phyloP scores from a whole-genome alignment of 2,329 filamentous ascomycete genomes.

The Xylariomycetidae sp. region DNA sequence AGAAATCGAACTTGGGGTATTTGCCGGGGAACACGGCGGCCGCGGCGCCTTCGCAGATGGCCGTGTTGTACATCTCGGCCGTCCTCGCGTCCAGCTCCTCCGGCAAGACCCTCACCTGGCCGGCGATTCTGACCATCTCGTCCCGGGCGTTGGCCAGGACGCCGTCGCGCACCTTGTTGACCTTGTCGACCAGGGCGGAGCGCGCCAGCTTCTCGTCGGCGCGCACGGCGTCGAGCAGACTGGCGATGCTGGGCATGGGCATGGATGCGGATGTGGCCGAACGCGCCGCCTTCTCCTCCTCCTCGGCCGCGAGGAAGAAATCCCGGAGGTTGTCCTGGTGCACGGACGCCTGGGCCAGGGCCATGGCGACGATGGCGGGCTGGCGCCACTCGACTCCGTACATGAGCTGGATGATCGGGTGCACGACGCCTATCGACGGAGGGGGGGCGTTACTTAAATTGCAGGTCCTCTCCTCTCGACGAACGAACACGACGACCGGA shows the following conservation, averaged over 20 bases:
- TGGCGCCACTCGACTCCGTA: constrained; percentile 81
- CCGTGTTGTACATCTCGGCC: constrained; percentile 64
- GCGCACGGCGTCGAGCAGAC: constrained; percentile 58
- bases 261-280: constrained; percentile 19
- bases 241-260: constrained; percentile 41
- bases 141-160: constrained; percentile 58
- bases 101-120: constrained; percentile 51
- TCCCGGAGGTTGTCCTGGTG: constrained; percentile 54
- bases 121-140: constrained; percentile 58
- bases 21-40: constrained; percentile 62
- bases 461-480: constrained; percentile 81
- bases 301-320: constrained; percentile 52
- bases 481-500: constrained; percentile 80
- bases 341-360: constrained; percentile 69
- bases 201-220: constrained; percentile 50
- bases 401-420: constrained; percentile 80
- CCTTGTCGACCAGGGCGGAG: constrained; percentile 47
- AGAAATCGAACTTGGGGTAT: constrained; percentile 76
- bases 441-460: too few species aligned
- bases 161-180: constrained; percentile 65
- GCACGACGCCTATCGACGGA: constrained; percentile 54
- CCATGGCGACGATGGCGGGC: constrained; percentile 76
- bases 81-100: constrained; percentile 52
- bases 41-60: constrained; percentile 42
- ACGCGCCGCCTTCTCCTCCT: constrained; percentile 37